Conservation (phyloP, 257 asterid species). For the Eustoma russellianum region DNA sequence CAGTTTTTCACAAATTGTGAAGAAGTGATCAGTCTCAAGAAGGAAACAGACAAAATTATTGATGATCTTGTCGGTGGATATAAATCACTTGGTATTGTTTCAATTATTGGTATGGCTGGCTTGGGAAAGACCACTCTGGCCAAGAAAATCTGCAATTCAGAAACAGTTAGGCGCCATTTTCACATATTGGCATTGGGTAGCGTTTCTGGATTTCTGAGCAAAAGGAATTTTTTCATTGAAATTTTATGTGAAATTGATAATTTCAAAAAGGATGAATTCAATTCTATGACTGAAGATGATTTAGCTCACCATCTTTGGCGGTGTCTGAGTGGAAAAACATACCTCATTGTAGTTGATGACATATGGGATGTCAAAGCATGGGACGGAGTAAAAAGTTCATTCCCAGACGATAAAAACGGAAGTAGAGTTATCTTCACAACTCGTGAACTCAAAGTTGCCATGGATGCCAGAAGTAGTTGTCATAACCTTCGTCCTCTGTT, state of each 20-base stretch:
- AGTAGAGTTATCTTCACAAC: constrained; percentile 4
- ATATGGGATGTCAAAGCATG: constrained; percentile 11
- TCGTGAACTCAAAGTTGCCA: too few species aligned
- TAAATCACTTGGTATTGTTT: neutral
- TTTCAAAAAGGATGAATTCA: neutral
- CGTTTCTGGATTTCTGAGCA: neutral
- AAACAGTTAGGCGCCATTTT: neutral
- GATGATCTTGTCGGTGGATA: neutral
- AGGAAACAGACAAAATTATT: neutral
- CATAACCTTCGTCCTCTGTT: too few species aligned
- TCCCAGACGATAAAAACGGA: constrained; percentile 8
- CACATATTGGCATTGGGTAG: constrained; percentile 2
- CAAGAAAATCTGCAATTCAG: neutral
- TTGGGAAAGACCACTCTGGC: constrained; percentile 9
- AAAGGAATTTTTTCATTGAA: neutral
- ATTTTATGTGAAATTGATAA: neutral
- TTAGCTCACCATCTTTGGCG: constrained; percentile 1
- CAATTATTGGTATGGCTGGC: constrained; percentile 13
- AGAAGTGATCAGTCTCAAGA: neutral
- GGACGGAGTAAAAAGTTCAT: neutral
- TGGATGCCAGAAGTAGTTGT: too few species aligned
- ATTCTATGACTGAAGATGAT: neutral
- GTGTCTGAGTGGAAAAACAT: constrained; percentile 7
- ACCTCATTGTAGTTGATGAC: constrained; percentile 16
- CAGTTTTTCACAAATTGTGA: too few species aligned